phyloP scores from a whole-genome alignment of 164 flowering plant species.

The Litsea cubeba region DNA sequence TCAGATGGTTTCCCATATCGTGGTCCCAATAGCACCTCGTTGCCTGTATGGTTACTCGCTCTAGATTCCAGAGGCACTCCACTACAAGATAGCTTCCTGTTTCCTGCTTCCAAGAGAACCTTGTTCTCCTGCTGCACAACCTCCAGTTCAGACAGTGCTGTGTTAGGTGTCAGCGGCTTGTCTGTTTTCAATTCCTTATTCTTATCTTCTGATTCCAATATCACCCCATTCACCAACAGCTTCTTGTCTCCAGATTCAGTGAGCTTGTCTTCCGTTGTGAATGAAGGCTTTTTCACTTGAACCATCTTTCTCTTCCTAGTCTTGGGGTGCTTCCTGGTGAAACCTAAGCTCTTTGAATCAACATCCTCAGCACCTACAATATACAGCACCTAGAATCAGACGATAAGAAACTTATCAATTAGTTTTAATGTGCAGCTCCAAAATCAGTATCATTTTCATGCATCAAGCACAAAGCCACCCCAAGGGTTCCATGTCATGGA shows the following conservation, averaged over 20 bases:
- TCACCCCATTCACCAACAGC: neutral
- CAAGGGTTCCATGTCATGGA: no score
- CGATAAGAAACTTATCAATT: no score
- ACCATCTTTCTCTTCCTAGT: neutral
- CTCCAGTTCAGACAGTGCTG: neutral
- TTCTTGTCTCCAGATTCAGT: neutral
- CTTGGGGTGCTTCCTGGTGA: neutral
- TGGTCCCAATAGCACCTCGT: neutral
- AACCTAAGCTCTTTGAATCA: neutral
- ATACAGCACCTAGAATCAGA: neutral
- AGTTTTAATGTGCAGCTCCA: no score
- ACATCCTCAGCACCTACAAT: neutral
- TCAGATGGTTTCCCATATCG: neutral
- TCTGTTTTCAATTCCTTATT: neutral
- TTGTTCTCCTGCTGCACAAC: neutral
- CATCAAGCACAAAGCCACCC: no score
- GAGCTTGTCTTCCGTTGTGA: slow-evolving; percentile 4
- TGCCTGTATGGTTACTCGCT: neutral
- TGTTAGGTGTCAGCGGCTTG: neutral
- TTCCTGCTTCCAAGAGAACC: neutral
- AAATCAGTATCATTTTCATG: no score
- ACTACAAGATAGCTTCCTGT: neutral
- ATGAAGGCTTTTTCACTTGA: neutral
- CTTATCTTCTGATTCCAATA: neutral
- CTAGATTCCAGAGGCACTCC: neutral